Percentiles rank a stretch among this genome's conserved stretches.
Conservation (phyloP, 176 grass and related monocot genomes). For the Urochloa ruziziensis region DNA sequence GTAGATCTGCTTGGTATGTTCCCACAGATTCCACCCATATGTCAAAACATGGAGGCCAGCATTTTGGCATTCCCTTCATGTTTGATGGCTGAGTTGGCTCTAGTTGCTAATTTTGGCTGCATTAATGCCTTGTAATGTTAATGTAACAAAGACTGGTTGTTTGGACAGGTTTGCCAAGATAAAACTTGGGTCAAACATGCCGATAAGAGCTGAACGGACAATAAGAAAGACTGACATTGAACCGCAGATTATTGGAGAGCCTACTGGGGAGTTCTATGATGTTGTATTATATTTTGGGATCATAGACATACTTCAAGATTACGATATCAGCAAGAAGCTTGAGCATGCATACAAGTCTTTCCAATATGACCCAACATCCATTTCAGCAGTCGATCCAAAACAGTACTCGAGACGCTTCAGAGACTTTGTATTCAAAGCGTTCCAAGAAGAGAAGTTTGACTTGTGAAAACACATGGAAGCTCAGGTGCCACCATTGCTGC, state of each 20-base stretch:
- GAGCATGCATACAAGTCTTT: conserved; percentile 93
- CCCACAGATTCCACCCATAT: neutral
- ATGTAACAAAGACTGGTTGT: neutral
- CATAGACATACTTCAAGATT: conserved; percentile 96
- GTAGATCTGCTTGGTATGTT: neutral
- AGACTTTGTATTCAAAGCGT: conserved; percentile 83
- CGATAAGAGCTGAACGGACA: conserved; percentile 64
- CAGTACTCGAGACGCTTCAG: conserved; percentile 84
- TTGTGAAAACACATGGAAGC: conserved; percentile 33
- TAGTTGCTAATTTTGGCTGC: neutral
- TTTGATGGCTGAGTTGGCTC: neutral
- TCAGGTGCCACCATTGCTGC: conserved; percentile 3
- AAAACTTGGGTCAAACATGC: conserved; percentile 81
- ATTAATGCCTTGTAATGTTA: conserved; percentile 9
- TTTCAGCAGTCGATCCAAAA: conserved; percentile 86
- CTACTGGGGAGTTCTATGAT: conserved; percentile 73
- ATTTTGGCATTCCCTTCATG: conserved; percentile 15
- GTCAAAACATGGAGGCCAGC: neutral
- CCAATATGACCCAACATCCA: conserved; percentile 81
- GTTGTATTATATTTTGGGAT: conserved; percentile 83
- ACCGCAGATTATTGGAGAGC: conserved; percentile 61
- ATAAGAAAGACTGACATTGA: conserved; percentile 49
- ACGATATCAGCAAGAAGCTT: conserved; percentile 92
- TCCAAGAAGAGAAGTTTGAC: conserved; percentile 67
- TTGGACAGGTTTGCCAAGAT: conserved; percentile 58